Percentiles rank a stretch among this genome's conserved stretches.
These are phyloP conservation scores for Chaetomium fimeti DNA, from an alignment of 495 filamentous ascomycete species.

Conservation along the genomic window DNA sequence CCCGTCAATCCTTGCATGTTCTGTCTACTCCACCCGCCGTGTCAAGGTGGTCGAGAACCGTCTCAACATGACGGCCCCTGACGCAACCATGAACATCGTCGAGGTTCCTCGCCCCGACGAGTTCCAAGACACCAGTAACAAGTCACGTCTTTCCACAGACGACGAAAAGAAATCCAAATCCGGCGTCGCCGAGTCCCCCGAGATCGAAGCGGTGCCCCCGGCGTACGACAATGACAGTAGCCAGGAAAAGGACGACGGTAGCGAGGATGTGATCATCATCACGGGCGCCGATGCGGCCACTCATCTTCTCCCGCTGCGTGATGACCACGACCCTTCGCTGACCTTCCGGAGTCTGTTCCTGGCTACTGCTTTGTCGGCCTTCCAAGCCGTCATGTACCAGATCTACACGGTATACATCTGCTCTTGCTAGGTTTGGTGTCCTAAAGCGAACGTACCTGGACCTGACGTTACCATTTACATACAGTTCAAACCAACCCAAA, in stretches of 20 bases:
- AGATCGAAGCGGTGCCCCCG: background rate
- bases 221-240: slow-evolving; percentile 7
- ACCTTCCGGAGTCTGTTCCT: slow-evolving; percentile 50
- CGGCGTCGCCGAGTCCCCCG: background rate
- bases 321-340: slow-evolving; percentile 46
- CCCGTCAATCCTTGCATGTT: background rate
- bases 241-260: slow-evolving; percentile 27
- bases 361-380: slow-evolving; percentile 45
- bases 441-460: background rate
- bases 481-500: slow-evolving; percentile 29
- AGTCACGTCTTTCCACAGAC: background rate
- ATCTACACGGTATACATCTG: slow-evolving; percentile 42
- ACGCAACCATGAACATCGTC: background rate
- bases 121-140: background rate
- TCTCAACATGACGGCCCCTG: slow-evolving; percentile 1
- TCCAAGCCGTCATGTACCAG: slow-evolving; percentile 51
- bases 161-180: background rate
- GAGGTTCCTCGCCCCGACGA: background rate
- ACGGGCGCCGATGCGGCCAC: slow-evolving; percentile 29
- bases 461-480: background rate
- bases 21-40: background rate
- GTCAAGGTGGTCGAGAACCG: background rate
- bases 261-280: slow-evolving; percentile 35
- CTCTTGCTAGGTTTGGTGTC: background rate
- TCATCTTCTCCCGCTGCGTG: slow-evolving; percentile 44